Evolutionary conservation across 208 protist genomes (phyloP).

Genomic region (Leishmania arabica): DNA sequence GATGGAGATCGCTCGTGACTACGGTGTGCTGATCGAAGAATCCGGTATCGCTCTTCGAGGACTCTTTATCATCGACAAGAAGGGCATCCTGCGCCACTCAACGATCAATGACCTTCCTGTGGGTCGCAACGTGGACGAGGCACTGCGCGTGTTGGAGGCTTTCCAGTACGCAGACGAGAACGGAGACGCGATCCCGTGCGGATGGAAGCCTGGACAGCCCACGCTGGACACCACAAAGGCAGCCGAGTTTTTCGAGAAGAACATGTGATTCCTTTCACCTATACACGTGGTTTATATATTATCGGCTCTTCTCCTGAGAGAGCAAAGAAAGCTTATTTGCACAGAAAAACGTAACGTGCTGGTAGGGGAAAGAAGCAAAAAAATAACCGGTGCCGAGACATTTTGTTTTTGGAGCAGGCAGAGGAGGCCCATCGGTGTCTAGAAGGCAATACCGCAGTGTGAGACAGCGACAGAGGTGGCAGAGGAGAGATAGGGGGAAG

Average conservation of each 20-base stretch:
- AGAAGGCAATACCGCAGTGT: background rate
- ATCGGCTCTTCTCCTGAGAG: background rate
- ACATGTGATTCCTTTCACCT: constrained; percentile 32
- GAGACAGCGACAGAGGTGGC: background rate
- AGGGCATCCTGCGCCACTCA: constrained; percentile 91
- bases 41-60: constrained; percentile 89
- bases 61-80: constrained; percentile 96
- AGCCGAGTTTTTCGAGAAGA: constrained; percentile 93
- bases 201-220: constrained; percentile 92
- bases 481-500: background rate
- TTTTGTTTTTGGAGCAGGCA: background rate
- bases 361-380: background rate
- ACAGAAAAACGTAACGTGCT: background rate
- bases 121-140: constrained; percentile 96
- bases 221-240: constrained; percentile 94
- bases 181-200: constrained; percentile 95
- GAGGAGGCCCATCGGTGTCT: background rate
- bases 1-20: constrained; percentile 93
- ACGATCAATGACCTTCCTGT: constrained; percentile 97
- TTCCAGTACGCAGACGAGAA: constrained; percentile 96
- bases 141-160: constrained; percentile 95
- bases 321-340: background rate
- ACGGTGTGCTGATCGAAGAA: constrained; percentile 94
- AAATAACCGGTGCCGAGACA: background rate
- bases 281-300: background rate